phyloP scores from a whole-genome alignment of 1,284 basidiomycete species.

The Neonothopanus nambi region DNA sequence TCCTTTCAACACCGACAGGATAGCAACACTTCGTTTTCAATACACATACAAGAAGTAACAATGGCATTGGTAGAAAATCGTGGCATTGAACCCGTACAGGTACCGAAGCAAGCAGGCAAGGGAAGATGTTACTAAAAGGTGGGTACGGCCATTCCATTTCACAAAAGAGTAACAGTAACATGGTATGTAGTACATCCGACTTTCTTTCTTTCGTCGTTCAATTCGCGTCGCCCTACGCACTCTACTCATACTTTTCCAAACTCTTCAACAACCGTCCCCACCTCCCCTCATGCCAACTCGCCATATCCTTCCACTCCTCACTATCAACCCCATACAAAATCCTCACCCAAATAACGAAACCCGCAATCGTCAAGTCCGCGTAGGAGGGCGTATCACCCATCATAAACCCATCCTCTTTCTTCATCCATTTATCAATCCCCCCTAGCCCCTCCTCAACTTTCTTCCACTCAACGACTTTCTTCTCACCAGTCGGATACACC shows the following conservation, averaged over 20 bases:
- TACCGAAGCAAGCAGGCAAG: no score
- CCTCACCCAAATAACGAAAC: conserved; percentile 30
- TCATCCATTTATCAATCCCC: conserved; percentile 27
- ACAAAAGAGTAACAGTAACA: no score
- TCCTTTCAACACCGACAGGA: no score
- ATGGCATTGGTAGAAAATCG: no score
- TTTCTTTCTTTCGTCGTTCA: no score
- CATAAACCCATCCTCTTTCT: conserved; percentile 28
- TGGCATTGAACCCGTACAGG: no score
- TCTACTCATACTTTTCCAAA: conserved; percentile 31
- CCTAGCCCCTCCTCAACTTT: conserved; percentile 25
- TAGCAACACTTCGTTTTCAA: no score
- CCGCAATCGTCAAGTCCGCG: conserved; percentile 32
- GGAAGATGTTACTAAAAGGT: no score
- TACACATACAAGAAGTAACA: no score
- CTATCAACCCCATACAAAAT: conserved; percentile 19
- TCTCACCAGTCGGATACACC: conserved; percentile 29
- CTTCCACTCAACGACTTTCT: conserved; percentile 26
- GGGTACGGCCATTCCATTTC: no score
- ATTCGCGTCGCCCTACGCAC: no score
- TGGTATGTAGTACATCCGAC: no score
- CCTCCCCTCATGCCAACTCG: conserved; percentile 32
- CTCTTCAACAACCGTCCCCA: conserved; percentile 31
- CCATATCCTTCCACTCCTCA: conserved; percentile 27
- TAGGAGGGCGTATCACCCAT: conserved; percentile 32